phyloP scores from a whole-genome alignment of 2,329 filamentous ascomycete genomes.

The Pyricularia sp. region DNA sequence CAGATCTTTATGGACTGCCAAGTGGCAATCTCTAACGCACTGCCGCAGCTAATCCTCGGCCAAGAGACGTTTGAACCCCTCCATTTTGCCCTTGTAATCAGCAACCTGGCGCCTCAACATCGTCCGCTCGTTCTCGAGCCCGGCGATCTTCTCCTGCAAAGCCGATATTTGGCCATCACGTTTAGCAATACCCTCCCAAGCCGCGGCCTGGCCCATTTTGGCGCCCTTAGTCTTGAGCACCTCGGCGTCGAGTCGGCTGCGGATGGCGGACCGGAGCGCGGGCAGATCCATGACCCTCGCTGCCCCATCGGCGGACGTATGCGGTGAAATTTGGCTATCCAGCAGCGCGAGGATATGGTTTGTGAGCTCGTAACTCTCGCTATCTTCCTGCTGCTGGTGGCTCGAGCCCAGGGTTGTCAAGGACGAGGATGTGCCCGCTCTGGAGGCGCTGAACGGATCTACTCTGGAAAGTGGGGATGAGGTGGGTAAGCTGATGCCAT shows the following conservation, averaged over 20 bases:
- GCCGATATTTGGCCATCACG: conserved; percentile 36
- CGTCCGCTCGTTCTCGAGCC: conserved; percentile 8
- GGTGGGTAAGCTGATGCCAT: conserved; percentile 1
- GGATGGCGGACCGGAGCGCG: conserved; percentile 25
- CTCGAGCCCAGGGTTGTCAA: background rate
- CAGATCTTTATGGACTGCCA: background rate
- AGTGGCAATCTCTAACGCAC: background rate
- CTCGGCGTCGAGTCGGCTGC: conserved; percentile 9
- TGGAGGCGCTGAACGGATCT: background rate
- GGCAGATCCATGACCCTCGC: background rate
- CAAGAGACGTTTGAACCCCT: background rate
- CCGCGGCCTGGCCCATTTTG: conserved; percentile 9
- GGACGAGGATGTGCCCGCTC: background rate
- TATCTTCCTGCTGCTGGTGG: background rate
- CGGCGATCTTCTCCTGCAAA: conserved; percentile 10
- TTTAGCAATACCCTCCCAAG: conserved; percentile 47
- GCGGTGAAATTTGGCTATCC: conserved; percentile 17
- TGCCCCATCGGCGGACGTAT: background rate
- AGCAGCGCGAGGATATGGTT: conserved; percentile 42
- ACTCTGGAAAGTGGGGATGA: background rate
- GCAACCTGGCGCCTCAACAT: background rate
- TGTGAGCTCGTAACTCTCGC: conserved; percentile 25
- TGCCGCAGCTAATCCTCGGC: background rate
- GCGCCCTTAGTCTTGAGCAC: conserved; percentile 10
- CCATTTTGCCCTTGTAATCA: background rate